Evolutionary conservation across 2,329 filamentous ascomycete genomes (phyloP).

Genomic region (Alternaria postmessia): DNA sequence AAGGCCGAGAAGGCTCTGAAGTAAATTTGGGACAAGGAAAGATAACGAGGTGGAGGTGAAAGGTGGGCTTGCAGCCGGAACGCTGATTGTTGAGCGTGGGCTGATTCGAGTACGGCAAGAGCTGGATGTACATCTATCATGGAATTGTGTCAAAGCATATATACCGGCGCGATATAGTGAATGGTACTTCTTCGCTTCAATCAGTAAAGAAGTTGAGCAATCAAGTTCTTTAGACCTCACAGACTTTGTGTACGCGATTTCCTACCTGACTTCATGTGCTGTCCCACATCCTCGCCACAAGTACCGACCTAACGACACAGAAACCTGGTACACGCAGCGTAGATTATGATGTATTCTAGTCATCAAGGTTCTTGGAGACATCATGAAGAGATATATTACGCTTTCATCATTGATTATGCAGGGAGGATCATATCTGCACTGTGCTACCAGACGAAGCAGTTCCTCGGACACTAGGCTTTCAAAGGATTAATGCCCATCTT

Average conservation of each 20-base stretch:
- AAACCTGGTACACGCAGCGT: neutral
- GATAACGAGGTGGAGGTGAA: neutral
- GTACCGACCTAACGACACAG: neutral
- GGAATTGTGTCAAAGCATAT: neutral
- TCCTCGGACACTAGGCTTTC: neutral
- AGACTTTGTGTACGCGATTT: neutral
- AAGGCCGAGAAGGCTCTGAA: conserved; percentile 23
- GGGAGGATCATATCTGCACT: neutral
- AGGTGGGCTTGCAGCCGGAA: neutral
- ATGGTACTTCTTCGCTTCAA: neutral
- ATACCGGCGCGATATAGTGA: neutral
- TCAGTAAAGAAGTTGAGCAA: neutral
- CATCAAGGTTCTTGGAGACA: neutral
- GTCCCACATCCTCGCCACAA: neutral
- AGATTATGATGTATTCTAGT: no score
- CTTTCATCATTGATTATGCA: neutral
- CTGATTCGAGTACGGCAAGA: neutral
- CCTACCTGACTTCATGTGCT: neutral
- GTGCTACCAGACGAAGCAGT: neutral
- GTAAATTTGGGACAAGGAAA: neutral
- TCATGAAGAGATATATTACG: neutral
- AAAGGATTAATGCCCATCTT: neutral
- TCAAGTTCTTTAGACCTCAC: neutral
- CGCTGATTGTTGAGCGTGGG: neutral
- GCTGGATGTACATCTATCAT: neutral